phyloP scores from a whole-genome alignment of 2,329 filamentous ascomycete genomes.

The Tolypocladium tropicale region DNA sequence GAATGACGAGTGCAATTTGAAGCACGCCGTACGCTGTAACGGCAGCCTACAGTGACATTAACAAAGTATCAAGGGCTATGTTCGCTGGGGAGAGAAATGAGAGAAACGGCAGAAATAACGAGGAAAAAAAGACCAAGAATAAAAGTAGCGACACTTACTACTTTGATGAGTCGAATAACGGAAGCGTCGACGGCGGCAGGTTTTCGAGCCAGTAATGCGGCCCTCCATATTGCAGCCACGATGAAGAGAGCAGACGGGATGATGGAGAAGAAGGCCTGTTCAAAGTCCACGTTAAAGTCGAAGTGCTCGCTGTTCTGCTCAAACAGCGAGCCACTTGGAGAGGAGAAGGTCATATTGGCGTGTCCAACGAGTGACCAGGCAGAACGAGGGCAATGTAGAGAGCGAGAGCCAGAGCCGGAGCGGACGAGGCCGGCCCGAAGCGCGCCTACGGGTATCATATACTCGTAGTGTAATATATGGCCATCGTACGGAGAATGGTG shows the following conservation, averaged over 20 bases:
- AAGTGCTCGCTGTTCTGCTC: not conserved
- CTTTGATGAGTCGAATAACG: not conserved
- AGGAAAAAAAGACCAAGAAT: not conserved
- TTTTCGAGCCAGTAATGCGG: not conserved
- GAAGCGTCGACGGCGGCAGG: not conserved
- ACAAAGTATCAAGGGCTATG: not conserved
- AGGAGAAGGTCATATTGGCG: not conserved
- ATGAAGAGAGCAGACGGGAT: not conserved
- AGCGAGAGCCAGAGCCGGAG: not conserved
- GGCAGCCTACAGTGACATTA: not conserved
- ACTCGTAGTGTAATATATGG: not conserved
- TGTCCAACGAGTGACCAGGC: not conserved
- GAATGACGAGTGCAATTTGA: not conserved
- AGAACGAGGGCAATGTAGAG: not conserved
- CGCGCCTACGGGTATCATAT: not conserved
- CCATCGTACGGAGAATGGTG: not conserved
- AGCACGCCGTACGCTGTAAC: not conserved
- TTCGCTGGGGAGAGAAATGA: not conserved
- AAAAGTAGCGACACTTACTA: not conserved
- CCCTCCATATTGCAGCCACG: not conserved
- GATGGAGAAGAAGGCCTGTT: not conserved
- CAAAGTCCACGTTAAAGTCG: not conserved
- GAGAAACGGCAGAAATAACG: not conserved
- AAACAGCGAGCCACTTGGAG: not conserved
- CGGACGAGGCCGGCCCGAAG: not conserved